Evolutionary conservation across 2,329 filamentous ascomycete genomes (phyloP).

Genomic region (Elsinoe arachidis): DNA sequence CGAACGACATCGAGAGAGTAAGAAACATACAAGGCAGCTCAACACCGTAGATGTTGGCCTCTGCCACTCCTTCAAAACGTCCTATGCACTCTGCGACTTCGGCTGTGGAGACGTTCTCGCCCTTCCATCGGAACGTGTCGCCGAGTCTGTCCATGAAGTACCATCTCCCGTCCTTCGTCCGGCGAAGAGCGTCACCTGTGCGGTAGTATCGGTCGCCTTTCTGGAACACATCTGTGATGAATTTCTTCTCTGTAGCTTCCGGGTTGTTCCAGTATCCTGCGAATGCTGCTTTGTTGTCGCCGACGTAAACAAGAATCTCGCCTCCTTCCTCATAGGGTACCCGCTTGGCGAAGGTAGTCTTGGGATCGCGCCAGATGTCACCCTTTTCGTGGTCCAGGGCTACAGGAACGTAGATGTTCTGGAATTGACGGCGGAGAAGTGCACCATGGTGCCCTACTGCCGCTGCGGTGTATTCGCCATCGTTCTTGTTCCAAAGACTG

Average conservation of each 20-base stretch:
- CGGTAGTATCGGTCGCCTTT: slow-evolving; percentile 43
- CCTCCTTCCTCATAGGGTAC: slow-evolving; percentile 59
- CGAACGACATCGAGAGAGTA: background rate
- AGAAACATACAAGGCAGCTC: slow-evolving; percentile 29
- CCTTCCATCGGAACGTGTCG: slow-evolving; percentile 44
- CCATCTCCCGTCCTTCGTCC: slow-evolving; percentile 38
- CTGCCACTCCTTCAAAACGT: slow-evolving; percentile 35
- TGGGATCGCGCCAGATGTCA: slow-evolving; percentile 55
- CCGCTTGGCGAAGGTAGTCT: slow-evolving; percentile 58
- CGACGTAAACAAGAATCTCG: slow-evolving; percentile 63
- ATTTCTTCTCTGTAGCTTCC: slow-evolving; percentile 53
- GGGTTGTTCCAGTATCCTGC: slow-evolving; percentile 62
- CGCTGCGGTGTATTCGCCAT: slow-evolving; percentile 47
- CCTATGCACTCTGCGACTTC: slow-evolving; percentile 40
- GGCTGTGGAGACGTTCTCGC: slow-evolving; percentile 41
- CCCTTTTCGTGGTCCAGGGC: slow-evolving; percentile 60
- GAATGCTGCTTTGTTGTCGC: slow-evolving; percentile 49
- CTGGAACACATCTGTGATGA: slow-evolving; percentile 38
- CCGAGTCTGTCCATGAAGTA: slow-evolving; percentile 42
- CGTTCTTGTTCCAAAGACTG: slow-evolving; percentile 48
- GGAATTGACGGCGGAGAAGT: slow-evolving; percentile 45
- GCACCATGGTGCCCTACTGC: slow-evolving; percentile 64
- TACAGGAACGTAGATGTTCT: slow-evolving; percentile 55
- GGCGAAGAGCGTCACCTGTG: slow-evolving; percentile 39
- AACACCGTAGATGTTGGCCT: slow-evolving; percentile 44